Percentiles rank a stretch among this genome's conserved stretches.
phyloP scores from a whole-genome alignment of 23 red algal genomes.

The Gracilaria domingensis region DNA sequence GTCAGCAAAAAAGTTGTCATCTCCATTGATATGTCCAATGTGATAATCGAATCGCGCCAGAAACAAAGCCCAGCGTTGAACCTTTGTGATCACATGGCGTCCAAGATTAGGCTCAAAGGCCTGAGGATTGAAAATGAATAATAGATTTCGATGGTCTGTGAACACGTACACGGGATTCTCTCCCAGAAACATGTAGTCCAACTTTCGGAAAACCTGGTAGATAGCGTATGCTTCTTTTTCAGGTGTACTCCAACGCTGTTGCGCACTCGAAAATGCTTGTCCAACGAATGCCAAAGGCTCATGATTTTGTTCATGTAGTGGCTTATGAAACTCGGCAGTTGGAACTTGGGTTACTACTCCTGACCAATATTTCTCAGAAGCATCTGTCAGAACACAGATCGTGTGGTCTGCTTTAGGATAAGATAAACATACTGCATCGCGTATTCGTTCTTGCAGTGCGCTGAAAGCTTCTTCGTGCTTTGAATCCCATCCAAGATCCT shows the following conservation, averaged over 20 bases:
- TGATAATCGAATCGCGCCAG: slow-evolving; percentile 43
- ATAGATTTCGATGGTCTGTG: slow-evolving; percentile 50
- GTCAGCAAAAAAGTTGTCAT: slow-evolving; percentile 29
- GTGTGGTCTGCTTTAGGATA: slow-evolving; percentile 11
- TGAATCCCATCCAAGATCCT: background rate
- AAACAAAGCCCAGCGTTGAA: slow-evolving; percentile 43
- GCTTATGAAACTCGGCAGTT: background rate
- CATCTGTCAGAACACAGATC: slow-evolving; percentile 47
- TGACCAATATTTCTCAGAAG: slow-evolving; percentile 46
- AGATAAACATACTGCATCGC: slow-evolving; percentile 15
- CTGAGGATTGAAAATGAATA: slow-evolving; percentile 14
- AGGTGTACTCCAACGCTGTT: slow-evolving; percentile 44
- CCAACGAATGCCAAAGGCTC: slow-evolving; percentile 24
- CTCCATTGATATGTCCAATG: slow-evolving; percentile 43
- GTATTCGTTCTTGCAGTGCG: background rate
- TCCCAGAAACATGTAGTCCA: slow-evolving; percentile 42
- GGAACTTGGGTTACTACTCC: slow-evolving; percentile 24
- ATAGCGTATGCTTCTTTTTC: slow-evolving; percentile 54
- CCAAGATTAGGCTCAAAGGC: slow-evolving; percentile 26
- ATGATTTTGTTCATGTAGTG: slow-evolving; percentile 23
- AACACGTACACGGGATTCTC: slow-evolving; percentile 31
- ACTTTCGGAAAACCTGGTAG: slow-evolving; percentile 21
- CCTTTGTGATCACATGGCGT: slow-evolving; percentile 35
- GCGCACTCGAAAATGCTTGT: slow-evolving; percentile 1
- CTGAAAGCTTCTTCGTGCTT: slow-evolving; percentile 28